Percentiles rank a stretch among this genome's conserved stretches.
Conservation (phyloP, 805 yeast genomes). For the Ogataea henricii region DNA sequence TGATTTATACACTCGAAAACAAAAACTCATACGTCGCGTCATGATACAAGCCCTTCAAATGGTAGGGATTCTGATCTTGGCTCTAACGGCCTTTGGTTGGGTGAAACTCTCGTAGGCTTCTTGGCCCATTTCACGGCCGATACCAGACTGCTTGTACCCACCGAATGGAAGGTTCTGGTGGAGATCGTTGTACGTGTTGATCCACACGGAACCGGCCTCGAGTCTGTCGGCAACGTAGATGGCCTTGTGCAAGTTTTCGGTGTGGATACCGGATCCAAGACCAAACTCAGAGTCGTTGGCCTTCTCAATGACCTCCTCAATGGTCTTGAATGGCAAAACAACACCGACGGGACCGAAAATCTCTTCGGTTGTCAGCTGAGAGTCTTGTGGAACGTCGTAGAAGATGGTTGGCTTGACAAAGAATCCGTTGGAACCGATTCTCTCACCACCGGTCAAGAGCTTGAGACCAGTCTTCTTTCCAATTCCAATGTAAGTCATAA, state of each 20-base stretch:
- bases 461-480: slow-evolving; percentile 73
- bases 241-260: slow-evolving; percentile 66
- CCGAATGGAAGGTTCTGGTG: slow-evolving; percentile 70
- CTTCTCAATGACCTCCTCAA: slow-evolving; percentile 70
- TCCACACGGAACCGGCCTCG: slow-evolving; percentile 82
- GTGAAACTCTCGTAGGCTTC: slow-evolving; percentile 67
- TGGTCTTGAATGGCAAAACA: slow-evolving; percentile 66
- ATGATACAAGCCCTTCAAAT: slow-evolving; percentile 8
- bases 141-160: slow-evolving; percentile 68
- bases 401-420: slow-evolving; percentile 83
- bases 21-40: slow-evolving; percentile 1
- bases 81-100: slow-evolving; percentile 67
- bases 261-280: slow-evolving; percentile 86
- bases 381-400: slow-evolving; percentile 73
- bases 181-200: slow-evolving; percentile 73
- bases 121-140: slow-evolving; percentile 73
- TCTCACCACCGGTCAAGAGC: slow-evolving; percentile 80
- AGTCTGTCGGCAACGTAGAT: slow-evolving; percentile 64
- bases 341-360: slow-evolving; percentile 90
- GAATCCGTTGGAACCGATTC: slow-evolving; percentile 68
- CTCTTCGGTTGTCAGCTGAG: slow-evolving; percentile 82
- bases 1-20: neutral
- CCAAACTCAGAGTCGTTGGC: slow-evolving; percentile 84
- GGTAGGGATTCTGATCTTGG: slow-evolving; percentile 32
- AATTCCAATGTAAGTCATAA: slow-evolving; percentile 59